These are phyloP conservation scores for Quercus engelmannii DNA, from an alignment of 306 rosid genomes.

Conservation along the genomic window DNA sequence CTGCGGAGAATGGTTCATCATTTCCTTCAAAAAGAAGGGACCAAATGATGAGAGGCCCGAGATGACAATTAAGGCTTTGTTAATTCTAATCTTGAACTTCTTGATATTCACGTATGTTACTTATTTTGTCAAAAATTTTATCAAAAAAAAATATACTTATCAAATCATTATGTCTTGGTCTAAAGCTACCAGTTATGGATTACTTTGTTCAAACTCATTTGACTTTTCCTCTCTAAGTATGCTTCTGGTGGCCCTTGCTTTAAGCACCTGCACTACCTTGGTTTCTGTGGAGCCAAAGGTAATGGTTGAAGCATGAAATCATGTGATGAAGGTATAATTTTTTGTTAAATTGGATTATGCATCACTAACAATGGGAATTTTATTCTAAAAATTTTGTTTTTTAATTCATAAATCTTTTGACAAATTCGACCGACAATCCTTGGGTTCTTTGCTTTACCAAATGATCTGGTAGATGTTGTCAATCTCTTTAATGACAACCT, in stretches of 20 bases:
- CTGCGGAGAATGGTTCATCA: constrained; percentile 83
- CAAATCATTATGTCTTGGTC: constrained; percentile 6
- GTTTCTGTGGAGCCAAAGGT: constrained; percentile 94
- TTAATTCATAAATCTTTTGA: constrained; percentile 22
- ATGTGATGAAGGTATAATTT: constrained; percentile 69
- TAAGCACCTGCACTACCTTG: constrained; percentile 93
- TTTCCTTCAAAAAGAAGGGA: constrained; percentile 94
- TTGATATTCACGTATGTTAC: constrained; percentile 68
- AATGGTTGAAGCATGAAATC: constrained; percentile 87
- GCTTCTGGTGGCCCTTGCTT: constrained; percentile 73
- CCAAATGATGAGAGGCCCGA: constrained; percentile 84
- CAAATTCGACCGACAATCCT: constrained; percentile 73
- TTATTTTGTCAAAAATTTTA: too few species aligned
- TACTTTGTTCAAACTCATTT: constrained; percentile 14
- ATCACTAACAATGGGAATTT: neutral
- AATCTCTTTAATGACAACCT: constrained; percentile 81
- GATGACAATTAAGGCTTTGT: constrained; percentile 75
- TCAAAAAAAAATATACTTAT: neutral
- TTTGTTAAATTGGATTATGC: neutral
- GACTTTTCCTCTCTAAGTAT: neutral
- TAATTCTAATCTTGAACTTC: constrained; percentile 73
- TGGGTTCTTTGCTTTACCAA: constrained; percentile 94
- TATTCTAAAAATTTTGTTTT: neutral
- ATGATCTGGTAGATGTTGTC: constrained; percentile 79
- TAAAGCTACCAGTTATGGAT: constrained; percentile 10